A percentile compares a stretch with the other conserved stretches of the same genome.
Evolutionary conservation across 768 basidiomycete genomes (phyloP).

Genomic region (Tephrocybe rancida): DNA sequence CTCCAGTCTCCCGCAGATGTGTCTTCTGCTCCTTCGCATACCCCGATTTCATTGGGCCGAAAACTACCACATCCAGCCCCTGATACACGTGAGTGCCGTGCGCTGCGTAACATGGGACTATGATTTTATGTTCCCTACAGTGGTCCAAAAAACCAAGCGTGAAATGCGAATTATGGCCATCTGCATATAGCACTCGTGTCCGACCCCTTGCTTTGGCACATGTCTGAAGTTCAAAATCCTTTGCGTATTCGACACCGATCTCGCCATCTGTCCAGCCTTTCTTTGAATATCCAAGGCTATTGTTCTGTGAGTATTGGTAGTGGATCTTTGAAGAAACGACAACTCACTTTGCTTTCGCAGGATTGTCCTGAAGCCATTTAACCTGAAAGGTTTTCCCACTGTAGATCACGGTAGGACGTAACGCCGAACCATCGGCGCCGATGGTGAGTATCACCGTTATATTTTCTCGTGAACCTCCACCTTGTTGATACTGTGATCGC

Average conservation of each 20-base stretch:
- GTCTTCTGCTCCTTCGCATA: constrained; percentile 16
- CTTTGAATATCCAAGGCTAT: not conserved
- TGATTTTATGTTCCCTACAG: not conserved
- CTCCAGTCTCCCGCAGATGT: constrained; percentile 12
- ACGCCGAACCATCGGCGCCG: not conserved
- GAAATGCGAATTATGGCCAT: constrained; percentile 40
- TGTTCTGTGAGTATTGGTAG: not conserved
- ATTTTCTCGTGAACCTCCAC: not conserved
- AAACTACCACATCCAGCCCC: not conserved
- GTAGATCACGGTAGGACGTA: not conserved
- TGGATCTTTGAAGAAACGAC: not conserved
- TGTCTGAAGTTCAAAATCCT: constrained; percentile 25
- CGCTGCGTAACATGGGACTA: not conserved
- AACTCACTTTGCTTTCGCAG: not conserved
- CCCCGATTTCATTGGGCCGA: not conserved
- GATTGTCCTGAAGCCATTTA: not conserved
- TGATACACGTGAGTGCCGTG: not conserved
- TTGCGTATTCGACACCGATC: not conserved
- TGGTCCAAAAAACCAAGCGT: constrained; percentile 24
- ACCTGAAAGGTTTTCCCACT: not conserved
- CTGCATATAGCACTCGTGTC: constrained; percentile 32
- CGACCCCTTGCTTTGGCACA: constrained; percentile 14
- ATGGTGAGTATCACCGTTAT: constrained; percentile 9
- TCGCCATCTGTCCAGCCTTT: not conserved
- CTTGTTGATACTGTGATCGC: constrained; percentile 3